phyloP scores from a whole-genome alignment of 2,329 filamentous ascomycete genomes.

The Trichoderma polysporum region DNA sequence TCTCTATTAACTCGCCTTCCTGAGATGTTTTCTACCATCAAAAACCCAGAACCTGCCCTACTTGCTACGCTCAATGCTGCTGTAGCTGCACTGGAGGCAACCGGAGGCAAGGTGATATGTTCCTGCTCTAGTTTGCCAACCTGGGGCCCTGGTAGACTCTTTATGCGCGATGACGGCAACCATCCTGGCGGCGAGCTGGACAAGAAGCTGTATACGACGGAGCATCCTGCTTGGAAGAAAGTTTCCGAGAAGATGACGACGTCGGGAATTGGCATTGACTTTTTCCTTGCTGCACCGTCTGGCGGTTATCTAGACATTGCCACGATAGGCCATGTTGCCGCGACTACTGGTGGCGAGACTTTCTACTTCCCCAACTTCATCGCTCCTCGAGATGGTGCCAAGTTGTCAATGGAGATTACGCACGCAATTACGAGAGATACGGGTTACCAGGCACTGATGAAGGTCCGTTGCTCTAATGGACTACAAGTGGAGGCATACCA shows the following conservation, averaged over 20 bases:
- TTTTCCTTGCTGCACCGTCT: constrained; percentile 89
- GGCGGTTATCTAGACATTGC: constrained; percentile 92
- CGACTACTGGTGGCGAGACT: constrained; percentile 88
- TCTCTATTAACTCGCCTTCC: constrained; percentile 84
- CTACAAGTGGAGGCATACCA: constrained; percentile 92
- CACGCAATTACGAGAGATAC: constrained; percentile 87
- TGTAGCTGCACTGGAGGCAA: constrained; percentile 77
- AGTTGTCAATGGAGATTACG: constrained; percentile 79
- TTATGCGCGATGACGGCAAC: constrained; percentile 85
- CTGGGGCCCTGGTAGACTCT: constrained; percentile 82
- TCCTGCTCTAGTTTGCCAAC: constrained; percentile 86
- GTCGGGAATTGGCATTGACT: constrained; percentile 82
- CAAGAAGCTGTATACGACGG: constrained; percentile 87
- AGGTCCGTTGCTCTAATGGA: constrained; percentile 95
- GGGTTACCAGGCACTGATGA: constrained; percentile 95
- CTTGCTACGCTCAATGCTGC: constrained; percentile 82
- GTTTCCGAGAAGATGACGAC: constrained; percentile 84
- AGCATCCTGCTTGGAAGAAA: constrained; percentile 86
- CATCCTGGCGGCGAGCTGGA: constrained; percentile 83
- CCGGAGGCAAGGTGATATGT: constrained; percentile 89
- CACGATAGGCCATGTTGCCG: constrained; percentile 83
- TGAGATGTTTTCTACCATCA: constrained; percentile 80
- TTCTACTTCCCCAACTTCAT: constrained; percentile 99
- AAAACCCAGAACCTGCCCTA: constrained; percentile 87
- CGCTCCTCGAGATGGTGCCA: constrained; percentile 77